phyloP scores from a whole-genome alignment of 2,329 filamentous ascomycete species.

The Knoxdaviesia capensis region DNA sequence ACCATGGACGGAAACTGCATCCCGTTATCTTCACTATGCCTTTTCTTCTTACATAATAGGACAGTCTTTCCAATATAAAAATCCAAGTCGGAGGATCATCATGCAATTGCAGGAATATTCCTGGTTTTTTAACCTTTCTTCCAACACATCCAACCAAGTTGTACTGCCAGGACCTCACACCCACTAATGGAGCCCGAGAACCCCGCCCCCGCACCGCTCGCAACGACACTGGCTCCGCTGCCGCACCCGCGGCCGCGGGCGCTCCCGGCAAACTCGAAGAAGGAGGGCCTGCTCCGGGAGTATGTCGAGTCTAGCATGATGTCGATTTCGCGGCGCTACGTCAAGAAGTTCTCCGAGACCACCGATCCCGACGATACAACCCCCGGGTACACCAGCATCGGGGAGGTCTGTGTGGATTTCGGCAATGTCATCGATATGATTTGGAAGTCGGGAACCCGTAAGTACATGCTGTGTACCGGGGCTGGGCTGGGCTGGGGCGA shows the following conservation, averaged over 20 bases:
- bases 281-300: constrained; percentile 38
- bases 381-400: constrained; percentile 37
- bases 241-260: constrained; percentile 34
- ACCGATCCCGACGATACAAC: constrained; percentile 24
- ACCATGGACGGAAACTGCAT: too few species aligned
- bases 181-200: too few species aligned
- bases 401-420: constrained; percentile 53
- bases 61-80: too few species aligned
- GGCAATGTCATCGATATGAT: constrained; percentile 59
- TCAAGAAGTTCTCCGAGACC: constrained; percentile 32
- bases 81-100: too few species aligned
- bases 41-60: too few species aligned
- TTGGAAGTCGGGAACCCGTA: constrained; percentile 77
- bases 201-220: too few species aligned
- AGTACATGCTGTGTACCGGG: constrained; percentile 12
- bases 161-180: too few species aligned
- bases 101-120: too few species aligned
- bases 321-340: constrained; percentile 33
- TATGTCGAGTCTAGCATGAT: constrained; percentile 33
- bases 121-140: too few species aligned
- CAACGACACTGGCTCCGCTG: constrained; percentile 10
- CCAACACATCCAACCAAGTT: too few species aligned
- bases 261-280: constrained; percentile 32
- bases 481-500: background rate
- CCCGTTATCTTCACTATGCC: too few species aligned